A percentile compares a stretch with the other conserved stretches of the same genome.
These are phyloP conservation scores for Furcasterigmium furcatum DNA, from an alignment of 2,329 filamentous ascomycete species.

Conservation along the genomic window DNA sequence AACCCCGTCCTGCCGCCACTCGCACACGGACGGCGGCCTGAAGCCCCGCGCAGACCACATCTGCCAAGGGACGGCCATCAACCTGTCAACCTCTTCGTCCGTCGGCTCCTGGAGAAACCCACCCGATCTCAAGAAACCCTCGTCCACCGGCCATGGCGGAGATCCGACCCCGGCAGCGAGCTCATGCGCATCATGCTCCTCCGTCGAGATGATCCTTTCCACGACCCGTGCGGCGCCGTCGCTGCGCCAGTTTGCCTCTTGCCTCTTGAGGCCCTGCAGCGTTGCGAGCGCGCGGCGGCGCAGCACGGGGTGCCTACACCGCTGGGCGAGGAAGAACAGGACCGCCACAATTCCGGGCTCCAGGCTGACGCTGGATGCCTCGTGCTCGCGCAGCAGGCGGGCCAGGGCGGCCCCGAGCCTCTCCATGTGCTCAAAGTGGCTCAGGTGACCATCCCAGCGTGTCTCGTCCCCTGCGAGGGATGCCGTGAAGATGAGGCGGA, in stretches of 20 bases:
- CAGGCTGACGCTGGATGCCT: constrained; percentile 14
- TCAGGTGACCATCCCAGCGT: background rate
- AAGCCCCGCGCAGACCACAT: background rate
- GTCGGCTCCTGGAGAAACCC: background rate
- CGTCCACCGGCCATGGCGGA: no score
- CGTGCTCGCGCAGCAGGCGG: background rate
- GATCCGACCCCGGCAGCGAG: background rate
- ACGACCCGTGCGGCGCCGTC: constrained; percentile 13
- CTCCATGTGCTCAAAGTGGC: background rate
- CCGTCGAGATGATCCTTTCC: constrained; percentile 9
- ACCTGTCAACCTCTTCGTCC: background rate
- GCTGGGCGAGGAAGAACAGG: constrained; percentile 14
- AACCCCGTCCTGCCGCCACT: no score
- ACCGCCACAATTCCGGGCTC: constrained; percentile 18
- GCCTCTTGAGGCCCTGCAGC: constrained; percentile 13
- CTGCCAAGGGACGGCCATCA: background rate
- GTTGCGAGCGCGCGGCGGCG: constrained; percentile 16
- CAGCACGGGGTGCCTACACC: constrained; percentile 19
- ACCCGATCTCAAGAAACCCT: no score
- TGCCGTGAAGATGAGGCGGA: background rate
- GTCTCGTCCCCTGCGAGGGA: background rate
- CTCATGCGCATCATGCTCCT: background rate
- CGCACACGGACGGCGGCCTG: background rate
- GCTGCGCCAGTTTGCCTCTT: constrained; percentile 23
- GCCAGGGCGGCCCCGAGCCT: background rate